Conservation (phyloP, 2,329 filamentous ascomycete species). For the Hymenoscyphus albidus region DNA sequence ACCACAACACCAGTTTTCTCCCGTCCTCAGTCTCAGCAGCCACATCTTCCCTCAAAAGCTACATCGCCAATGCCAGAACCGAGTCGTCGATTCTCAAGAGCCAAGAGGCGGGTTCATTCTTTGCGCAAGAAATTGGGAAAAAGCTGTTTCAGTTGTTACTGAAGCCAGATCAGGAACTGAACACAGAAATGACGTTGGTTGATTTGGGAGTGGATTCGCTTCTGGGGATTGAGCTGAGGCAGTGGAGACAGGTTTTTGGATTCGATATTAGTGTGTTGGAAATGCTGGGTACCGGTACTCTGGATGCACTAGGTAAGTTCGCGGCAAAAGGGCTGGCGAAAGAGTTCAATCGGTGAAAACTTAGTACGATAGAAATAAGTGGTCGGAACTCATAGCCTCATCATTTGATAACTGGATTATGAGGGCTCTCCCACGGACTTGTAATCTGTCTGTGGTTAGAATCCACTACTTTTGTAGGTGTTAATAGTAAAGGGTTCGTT, state of each 20-base stretch:
- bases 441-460: too few relatives aligned
- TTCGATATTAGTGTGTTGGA: constrained; percentile 15
- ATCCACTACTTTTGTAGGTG: too few relatives aligned
- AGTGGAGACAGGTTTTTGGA: constrained; percentile 11
- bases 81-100: neutral
- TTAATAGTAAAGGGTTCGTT: too few relatives aligned
- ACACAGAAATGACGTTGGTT: constrained; percentile 2
- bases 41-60: neutral
- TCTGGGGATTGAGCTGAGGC: constrained; percentile 19
- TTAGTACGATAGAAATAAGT: too few relatives aligned
- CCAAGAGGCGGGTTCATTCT: constrained; percentile 5
- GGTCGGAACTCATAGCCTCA: too few relatives aligned
- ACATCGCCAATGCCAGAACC: neutral
- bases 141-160: constrained; percentile 7
- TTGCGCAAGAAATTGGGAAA: constrained; percentile 7
- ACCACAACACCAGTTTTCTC: constrained; percentile 2
- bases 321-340: neutral
- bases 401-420: too few relatives aligned
- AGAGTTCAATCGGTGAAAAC: neutral
- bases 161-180: constrained; percentile 4
- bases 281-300: constrained; percentile 10
- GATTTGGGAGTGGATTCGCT: constrained; percentile 20
- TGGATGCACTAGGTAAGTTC: neutral
- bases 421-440: too few relatives aligned
- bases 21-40: neutral